These are phyloP conservation scores for Rhinocladiella similis DNA, from an alignment of 2,329 filamentous ascomycete species.

Conservation along the genomic window DNA sequence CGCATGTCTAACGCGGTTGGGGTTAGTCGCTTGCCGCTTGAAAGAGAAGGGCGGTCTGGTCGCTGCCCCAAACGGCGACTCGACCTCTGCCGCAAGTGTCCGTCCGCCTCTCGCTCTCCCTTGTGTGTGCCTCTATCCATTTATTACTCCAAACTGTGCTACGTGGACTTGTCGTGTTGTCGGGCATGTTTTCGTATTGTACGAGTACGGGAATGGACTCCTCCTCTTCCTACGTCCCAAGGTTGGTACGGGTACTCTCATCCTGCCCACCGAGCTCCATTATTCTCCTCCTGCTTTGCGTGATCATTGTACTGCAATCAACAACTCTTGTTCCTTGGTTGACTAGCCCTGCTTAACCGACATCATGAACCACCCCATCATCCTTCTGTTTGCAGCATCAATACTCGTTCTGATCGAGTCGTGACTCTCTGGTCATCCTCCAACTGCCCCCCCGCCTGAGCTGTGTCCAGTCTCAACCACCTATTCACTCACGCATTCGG, in stretches of 20 bases:
- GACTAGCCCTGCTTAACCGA: too few relatives aligned
- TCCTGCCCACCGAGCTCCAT: too few relatives aligned
- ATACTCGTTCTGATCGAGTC: too few relatives aligned
- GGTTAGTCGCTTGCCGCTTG: conserved; percentile 15
- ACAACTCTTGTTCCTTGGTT: too few relatives aligned
- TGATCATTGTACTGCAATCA: too few relatives aligned
- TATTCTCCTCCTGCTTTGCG: too few relatives aligned
- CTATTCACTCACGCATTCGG: not conserved
- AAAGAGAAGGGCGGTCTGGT: conserved; percentile 18
- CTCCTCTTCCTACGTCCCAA: too few relatives aligned
- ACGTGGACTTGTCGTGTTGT: not conserved
- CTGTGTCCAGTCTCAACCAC: not conserved
- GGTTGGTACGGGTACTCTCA: too few relatives aligned
- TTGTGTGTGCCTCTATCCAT: not conserved
- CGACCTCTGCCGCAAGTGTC: not conserved
- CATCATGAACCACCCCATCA: too few relatives aligned
- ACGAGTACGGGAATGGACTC: too few relatives aligned
- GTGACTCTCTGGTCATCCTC: not conserved
- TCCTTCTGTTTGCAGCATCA: too few relatives aligned
- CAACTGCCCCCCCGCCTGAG: not conserved
- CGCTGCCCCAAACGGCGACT: conserved; percentile 7
- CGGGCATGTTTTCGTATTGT: not conserved
- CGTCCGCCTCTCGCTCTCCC: conserved; percentile 5
- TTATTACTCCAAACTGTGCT: not conserved
- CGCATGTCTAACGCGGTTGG: conserved; percentile 1